These are phyloP conservation scores for Tranzscheliella williamsii DNA, from an alignment of 1,284 basidiomycete genomes.

Conservation along the genomic window DNA sequence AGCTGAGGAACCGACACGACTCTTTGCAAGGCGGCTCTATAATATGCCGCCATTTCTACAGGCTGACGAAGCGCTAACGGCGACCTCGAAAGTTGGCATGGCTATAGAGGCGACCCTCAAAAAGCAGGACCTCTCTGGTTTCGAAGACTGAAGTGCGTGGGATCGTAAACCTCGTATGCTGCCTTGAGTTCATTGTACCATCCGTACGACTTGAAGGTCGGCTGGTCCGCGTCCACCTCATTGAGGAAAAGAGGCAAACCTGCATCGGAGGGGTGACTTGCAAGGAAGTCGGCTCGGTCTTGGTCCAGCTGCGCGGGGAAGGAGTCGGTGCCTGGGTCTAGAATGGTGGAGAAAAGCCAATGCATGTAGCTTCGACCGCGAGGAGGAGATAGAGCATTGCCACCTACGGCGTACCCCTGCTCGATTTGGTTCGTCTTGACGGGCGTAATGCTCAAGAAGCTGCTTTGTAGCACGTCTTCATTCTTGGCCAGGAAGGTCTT, in stretches of 20 bases:
- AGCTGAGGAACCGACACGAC: no score
- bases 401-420: constrained; percentile 12
- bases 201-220: constrained; percentile 21
- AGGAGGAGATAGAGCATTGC: constrained; percentile 31
- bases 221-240: constrained; percentile 28
- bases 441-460: constrained; percentile 22
- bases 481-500: constrained; percentile 4
- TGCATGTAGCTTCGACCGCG: constrained; percentile 8
- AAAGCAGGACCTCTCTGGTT: constrained; percentile 16
- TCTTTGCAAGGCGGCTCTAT: no score
- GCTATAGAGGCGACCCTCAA: no score
- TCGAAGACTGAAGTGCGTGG: constrained; percentile 8
- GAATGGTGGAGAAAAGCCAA: constrained; percentile 7
- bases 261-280: constrained; percentile 2
- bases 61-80: no score
- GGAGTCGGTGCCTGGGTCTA: not conserved
- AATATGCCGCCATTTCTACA: no score
- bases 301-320: constrained; percentile 13
- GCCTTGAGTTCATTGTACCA: constrained; percentile 15
- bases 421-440: constrained; percentile 20
- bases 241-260: constrained; percentile 43
- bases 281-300: constrained; percentile 3
- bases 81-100: no score
- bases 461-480: constrained; percentile 1
- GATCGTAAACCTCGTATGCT: constrained; percentile 25